These are phyloP conservation scores for Annulohypoxylon stygium DNA, from an alignment of 495 filamentous ascomycete species.

Conservation along the genomic window DNA sequence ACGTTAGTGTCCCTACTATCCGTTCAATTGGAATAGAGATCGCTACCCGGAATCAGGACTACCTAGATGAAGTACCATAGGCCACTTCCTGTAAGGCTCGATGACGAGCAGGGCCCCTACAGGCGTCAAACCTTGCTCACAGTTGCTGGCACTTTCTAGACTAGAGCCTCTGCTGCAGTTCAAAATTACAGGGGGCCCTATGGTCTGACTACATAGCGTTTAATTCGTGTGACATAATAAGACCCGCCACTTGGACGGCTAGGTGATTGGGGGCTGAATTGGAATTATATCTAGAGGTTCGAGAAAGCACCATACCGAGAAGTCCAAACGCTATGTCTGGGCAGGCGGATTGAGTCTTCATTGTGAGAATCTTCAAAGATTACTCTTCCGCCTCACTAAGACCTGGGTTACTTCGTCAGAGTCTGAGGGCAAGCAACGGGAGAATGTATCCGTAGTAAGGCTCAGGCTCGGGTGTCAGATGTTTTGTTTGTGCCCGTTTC, in stretches of 20 bases:
- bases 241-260: conserved; percentile 2
- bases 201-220: conserved; percentile 21
- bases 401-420: background rate
- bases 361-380: conserved; percentile 10
- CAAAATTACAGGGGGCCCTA: background rate
- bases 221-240: conserved; percentile 21
- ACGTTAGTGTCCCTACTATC: conserved; percentile 7
- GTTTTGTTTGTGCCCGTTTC: conserved; percentile 28
- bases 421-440: conserved; percentile 13
- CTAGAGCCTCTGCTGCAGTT: conserved; percentile 11
- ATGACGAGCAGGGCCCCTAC: conserved; percentile 22
- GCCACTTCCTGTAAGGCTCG: conserved; percentile 20
- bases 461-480: conserved; percentile 32
- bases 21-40: background rate
- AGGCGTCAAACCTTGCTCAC: conserved; percentile 14
- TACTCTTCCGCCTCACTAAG: conserved; percentile 19
- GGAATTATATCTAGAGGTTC: background rate
- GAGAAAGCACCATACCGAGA: conserved; percentile 7
- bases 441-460: conserved; percentile 17
- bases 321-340: conserved; percentile 1
- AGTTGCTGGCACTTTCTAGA: conserved; percentile 14
- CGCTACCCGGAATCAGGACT: conserved; percentile 1
- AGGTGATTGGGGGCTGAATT: conserved; percentile 28
- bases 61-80: conserved; percentile 1
- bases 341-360: background rate